These are phyloP conservation scores for Danielia reshetovae DNA, from an alignment of 805 yeast genomes.

Conservation along the genomic window DNA sequence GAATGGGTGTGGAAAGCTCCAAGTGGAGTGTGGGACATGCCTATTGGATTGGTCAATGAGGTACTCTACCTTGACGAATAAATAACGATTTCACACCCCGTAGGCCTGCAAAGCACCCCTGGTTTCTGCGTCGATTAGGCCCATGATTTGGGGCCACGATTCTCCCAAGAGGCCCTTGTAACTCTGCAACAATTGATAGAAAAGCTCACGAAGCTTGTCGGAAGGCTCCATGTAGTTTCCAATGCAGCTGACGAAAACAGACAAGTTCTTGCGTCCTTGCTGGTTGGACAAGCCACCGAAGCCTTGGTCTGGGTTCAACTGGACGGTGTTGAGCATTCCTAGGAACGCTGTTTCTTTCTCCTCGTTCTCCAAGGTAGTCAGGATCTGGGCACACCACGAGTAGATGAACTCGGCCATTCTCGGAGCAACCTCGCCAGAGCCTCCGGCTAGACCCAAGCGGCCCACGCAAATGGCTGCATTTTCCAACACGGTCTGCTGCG, in stretches of 20 bases:
- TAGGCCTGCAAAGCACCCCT: constrained; percentile 12
- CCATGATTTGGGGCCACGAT: constrained; percentile 32
- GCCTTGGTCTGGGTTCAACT: constrained; percentile 59
- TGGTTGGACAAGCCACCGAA: constrained; percentile 45
- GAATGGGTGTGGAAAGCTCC: constrained; percentile 55
- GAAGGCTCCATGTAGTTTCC: constrained; percentile 53
- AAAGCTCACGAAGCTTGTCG: constrained; percentile 39
- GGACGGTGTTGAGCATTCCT: constrained; percentile 74
- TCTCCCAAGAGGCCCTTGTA: constrained; percentile 47
- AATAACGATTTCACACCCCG: constrained; percentile 9
- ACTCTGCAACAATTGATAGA: constrained; percentile 42
- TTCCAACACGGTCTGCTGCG: constrained; percentile 66
- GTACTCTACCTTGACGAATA: constrained; percentile 42
- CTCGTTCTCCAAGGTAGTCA: constrained; percentile 67
- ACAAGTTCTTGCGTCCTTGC: constrained; percentile 45
- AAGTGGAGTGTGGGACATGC: constrained; percentile 85
- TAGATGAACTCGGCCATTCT: constrained; percentile 54
- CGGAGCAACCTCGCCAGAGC: constrained; percentile 48
- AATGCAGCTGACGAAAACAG: constrained; percentile 55
- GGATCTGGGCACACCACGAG: constrained; percentile 70
- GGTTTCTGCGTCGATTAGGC: constrained; percentile 29
- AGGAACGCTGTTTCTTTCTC: constrained; percentile 85
- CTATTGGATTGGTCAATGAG: constrained; percentile 64
- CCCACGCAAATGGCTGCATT: constrained; percentile 90
- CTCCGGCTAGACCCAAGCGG: constrained; percentile 67